Percentiles rank a stretch among this genome's conserved stretches.
These are phyloP conservation scores for Galerina marginata DNA, from an alignment of 768 basidiomycete species.

Conservation along the genomic window DNA sequence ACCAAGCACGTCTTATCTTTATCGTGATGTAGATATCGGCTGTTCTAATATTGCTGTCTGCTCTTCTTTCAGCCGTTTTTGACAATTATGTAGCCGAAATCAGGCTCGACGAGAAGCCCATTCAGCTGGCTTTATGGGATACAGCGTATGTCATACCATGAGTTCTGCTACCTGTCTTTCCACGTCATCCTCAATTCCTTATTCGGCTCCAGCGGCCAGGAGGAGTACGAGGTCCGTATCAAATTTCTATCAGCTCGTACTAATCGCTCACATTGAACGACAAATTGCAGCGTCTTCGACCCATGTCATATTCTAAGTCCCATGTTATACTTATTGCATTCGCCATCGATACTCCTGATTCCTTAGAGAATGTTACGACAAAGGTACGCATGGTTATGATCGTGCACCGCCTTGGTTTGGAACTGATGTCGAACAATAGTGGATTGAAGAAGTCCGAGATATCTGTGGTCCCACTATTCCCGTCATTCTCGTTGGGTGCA, in stretches of 20 bases:
- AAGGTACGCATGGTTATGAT: conserved; percentile 60
- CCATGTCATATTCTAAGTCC: conserved; percentile 97
- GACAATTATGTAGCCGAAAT: conserved; percentile 99
- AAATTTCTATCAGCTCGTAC: conserved; percentile 1
- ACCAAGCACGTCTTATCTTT: conserved; percentile 50
- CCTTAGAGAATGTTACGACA: conserved; percentile 91
- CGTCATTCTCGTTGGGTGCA: conserved; percentile 95
- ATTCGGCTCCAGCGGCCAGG: conserved; percentile 77
- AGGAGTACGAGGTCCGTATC: conserved; percentile 89
- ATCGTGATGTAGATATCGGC: conserved; percentile 18
- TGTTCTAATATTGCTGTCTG: conserved; percentile 20
- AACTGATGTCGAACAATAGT: conserved; percentile 52
- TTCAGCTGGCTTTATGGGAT: conserved; percentile 98
- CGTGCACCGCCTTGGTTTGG: conserved; percentile 12
- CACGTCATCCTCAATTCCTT: conserved; percentile 13
- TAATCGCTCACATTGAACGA: conserved; percentile 13
- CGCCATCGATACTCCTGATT: conserved; percentile 94
- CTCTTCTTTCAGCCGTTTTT: conserved; percentile 76
- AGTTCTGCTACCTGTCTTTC: conserved; percentile 12
- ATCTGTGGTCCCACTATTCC: conserved; percentile 94
- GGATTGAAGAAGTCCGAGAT: conserved; percentile 98
- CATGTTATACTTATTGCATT: conserved; percentile 99
- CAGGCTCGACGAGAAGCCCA: conserved; percentile 94
- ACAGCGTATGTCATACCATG: conserved; percentile 78
- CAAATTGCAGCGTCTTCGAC: conserved; percentile 77